Conservation (phyloP, 306 rosid genomes). For the Inga leiocalycina region DNA sequence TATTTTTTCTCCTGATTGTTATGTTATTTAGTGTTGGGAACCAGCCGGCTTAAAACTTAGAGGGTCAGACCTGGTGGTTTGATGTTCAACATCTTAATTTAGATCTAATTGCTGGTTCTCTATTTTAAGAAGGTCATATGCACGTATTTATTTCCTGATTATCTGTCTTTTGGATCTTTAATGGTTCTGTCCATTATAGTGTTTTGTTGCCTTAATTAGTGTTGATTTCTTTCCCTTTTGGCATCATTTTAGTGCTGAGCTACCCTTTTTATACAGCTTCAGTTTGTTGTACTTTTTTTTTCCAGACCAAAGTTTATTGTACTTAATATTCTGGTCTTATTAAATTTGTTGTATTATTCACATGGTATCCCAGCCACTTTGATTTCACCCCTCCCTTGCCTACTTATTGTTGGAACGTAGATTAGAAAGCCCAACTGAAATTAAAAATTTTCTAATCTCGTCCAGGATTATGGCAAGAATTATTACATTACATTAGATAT, state of each 20-base stretch:
- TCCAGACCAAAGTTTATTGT: not conserved
- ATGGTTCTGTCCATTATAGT: not conserved
- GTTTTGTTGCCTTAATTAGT: not conserved
- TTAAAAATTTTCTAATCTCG: not conserved
- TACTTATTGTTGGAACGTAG: not conserved
- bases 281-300: not conserved
- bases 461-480: not conserved
- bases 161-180: not conserved
- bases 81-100: not conserved
- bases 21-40: slow-evolving; percentile 5
- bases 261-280: not conserved
- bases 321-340: not conserved
- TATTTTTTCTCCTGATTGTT: not conserved
- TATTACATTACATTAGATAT: not conserved
- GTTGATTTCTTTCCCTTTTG: not conserved
- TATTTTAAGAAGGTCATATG: not conserved
- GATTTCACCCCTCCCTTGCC: not conserved
- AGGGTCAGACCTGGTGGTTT: not conserved
- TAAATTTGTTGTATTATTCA: not conserved
- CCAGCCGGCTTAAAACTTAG: not conserved
- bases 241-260: not conserved
- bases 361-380: not conserved
- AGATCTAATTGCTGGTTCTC: not conserved
- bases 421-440: not conserved
- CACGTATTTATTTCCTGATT: not conserved